These are phyloP conservation scores for Phaseolus coccineus DNA, from an alignment of 331 rosid species.

Conservation along the genomic window DNA sequence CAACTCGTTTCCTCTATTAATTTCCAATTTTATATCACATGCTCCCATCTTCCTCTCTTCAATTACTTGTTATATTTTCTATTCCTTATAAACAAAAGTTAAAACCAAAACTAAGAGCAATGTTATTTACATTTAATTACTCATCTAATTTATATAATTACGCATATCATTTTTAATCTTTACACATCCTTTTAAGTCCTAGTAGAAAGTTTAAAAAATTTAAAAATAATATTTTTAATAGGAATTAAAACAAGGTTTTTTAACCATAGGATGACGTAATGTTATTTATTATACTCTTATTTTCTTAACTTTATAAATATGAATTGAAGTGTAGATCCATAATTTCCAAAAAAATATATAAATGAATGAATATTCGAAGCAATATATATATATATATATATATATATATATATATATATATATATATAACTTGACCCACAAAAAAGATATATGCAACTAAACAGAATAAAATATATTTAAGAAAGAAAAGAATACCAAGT, in stretches of 20 bases:
- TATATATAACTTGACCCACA: background rate
- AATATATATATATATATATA: background rate
- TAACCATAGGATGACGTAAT: no score
- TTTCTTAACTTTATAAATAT: background rate
- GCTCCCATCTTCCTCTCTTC: slow-evolving; percentile 21
- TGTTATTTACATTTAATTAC: no score
- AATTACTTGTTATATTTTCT: no score
- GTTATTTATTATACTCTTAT: no score
- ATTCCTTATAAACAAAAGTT: no score
- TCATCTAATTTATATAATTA: no score
- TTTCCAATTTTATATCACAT: slow-evolving; percentile 35
- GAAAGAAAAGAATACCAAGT: slow-evolving; percentile 4
- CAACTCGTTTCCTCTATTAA: slow-evolving; percentile 35
- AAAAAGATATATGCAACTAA: background rate
- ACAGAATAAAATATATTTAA: background rate
- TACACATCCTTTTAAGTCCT: no score
- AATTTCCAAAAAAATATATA: background rate
- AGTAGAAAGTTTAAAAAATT: no score
- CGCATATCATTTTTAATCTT: no score
- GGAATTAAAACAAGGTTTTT: no score
- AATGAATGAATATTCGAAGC: background rate
- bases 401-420: background rate
- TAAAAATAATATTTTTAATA: no score
- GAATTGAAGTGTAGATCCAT: background rate
- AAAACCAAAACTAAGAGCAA: no score